These are phyloP conservation scores for Cenchrus purpureus DNA, from an alignment of 176 grass and related monocot genomes.

Conservation along the genomic window DNA sequence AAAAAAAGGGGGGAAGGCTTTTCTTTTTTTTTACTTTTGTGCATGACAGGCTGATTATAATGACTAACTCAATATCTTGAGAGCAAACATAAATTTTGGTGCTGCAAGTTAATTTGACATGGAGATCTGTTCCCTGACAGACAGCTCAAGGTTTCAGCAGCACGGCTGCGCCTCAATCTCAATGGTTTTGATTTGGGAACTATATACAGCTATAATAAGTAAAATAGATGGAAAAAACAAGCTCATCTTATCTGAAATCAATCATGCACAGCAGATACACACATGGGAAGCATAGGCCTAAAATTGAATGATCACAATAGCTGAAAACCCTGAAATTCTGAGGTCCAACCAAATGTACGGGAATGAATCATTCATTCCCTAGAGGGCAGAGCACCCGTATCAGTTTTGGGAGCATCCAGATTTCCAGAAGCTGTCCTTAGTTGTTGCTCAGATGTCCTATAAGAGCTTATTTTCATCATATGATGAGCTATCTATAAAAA, in stretches of 20 bases:
- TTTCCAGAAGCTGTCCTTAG: conserved; percentile 8
- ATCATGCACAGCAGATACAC: not conserved
- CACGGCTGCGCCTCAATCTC: not conserved
- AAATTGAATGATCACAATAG: not conserved
- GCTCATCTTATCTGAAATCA: not conserved
- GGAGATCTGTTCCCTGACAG: not conserved
- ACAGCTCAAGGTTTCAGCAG: not conserved
- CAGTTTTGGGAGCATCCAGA: conserved; percentile 15
- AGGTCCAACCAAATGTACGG: not conserved
- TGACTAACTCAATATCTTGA: conserved; percentile 5
- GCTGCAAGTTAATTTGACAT: conserved; percentile 15
- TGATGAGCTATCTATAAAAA: conserved; percentile 21
- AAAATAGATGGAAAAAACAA: not conserved
- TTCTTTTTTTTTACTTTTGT: not conserved
- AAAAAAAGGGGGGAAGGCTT: not conserved
- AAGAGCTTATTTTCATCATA: conserved; percentile 45
- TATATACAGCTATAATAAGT: not conserved
- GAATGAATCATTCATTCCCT: conserved; percentile 5
- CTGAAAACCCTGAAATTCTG: not conserved
- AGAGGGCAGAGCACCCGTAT: not conserved
- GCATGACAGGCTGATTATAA: conserved; percentile 3
- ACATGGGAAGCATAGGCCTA: not conserved
- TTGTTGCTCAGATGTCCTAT: not conserved
- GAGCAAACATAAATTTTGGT: not conserved
- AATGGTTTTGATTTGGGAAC: not conserved